A percentile compares a stretch with the other conserved stretches of the same genome.
Evolutionary conservation across 495 filamentous ascomycete species (phyloP).

Genomic region (Rostrohypoxylon terebratum): DNA sequence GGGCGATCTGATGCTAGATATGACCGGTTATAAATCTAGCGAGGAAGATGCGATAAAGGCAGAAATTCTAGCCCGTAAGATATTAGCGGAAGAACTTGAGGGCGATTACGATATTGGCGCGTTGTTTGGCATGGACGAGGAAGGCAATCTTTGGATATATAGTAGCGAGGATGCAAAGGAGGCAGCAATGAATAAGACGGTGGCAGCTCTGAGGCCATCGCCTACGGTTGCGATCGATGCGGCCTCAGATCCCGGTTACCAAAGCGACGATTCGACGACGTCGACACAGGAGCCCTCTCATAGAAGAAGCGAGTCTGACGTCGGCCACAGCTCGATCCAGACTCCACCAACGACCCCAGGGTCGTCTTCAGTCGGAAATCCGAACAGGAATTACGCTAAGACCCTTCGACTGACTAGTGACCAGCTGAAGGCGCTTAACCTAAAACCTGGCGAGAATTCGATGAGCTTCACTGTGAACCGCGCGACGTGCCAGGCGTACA

Average conservation of each 20-base stretch:
- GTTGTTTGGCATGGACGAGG: constrained; percentile 92
- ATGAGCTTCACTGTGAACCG: constrained; percentile 97
- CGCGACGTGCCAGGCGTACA: constrained; percentile 88
- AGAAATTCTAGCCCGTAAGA: constrained; percentile 92
- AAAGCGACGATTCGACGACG: constrained; percentile 72
- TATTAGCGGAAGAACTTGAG: constrained; percentile 93
- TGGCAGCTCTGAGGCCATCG: constrained; percentile 59
- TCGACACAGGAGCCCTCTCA: constrained; percentile 52
- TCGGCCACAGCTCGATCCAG: constrained; percentile 71
- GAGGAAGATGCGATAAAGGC: constrained; percentile 92
- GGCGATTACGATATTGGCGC: constrained; percentile 96
- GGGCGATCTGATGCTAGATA: constrained; percentile 98
- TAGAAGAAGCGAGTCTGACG: constrained; percentile 73
- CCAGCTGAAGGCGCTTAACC: constrained; percentile 86
- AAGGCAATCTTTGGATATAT: constrained; percentile 98
- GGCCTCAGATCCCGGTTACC: constrained; percentile 91
- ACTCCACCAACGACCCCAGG: constrained; percentile 85
- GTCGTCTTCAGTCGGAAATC: constrained; percentile 68
- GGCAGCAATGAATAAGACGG: constrained; percentile 64
- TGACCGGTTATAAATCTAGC: constrained; percentile 94
- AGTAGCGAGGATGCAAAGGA: constrained; percentile 97
- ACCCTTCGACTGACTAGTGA: constrained; percentile 96
- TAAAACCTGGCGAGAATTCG: constrained; percentile 86
- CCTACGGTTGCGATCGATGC: constrained; percentile 74
- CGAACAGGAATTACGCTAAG: constrained; percentile 91